Conservation (phyloP, 73 alveolate genomes). For the Tetrahymena borealis region DNA sequence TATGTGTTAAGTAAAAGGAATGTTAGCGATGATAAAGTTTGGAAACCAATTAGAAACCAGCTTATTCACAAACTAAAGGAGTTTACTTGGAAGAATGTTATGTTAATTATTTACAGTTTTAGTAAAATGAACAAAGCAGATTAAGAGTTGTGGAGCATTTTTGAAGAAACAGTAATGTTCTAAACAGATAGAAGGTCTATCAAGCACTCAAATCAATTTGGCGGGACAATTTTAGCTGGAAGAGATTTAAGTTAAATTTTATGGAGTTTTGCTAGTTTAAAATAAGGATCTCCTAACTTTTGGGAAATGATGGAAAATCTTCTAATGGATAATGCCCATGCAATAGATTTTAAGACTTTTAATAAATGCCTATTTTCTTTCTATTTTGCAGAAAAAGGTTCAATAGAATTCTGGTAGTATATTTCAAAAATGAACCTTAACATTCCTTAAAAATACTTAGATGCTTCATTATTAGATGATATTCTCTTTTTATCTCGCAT, state of each 20-base stretch:
- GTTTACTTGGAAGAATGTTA: background rate
- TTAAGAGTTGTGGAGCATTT: background rate
- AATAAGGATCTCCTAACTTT: background rate
- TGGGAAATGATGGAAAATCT: background rate
- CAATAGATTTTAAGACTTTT: background rate
- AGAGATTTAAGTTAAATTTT: background rate
- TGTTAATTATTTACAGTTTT: background rate
- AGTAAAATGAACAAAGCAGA: background rate
- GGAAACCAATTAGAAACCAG: background rate
- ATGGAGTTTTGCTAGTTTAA: background rate
- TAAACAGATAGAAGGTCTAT: background rate
- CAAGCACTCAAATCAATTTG: background rate
- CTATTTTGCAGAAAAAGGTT: background rate
- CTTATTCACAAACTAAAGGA: background rate
- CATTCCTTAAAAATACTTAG: background rate
- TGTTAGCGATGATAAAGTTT: background rate
- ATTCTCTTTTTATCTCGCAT: background rate
- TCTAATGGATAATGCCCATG: background rate
- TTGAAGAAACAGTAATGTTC: background rate
- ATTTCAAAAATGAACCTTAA: background rate
- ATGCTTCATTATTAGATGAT: background rate
- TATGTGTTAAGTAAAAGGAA: background rate
- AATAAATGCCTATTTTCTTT: background rate
- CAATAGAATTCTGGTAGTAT: background rate
- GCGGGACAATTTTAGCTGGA: background rate